phyloP scores from a whole-genome alignment of 495 filamentous ascomycete species.

The Podospora didyma region DNA sequence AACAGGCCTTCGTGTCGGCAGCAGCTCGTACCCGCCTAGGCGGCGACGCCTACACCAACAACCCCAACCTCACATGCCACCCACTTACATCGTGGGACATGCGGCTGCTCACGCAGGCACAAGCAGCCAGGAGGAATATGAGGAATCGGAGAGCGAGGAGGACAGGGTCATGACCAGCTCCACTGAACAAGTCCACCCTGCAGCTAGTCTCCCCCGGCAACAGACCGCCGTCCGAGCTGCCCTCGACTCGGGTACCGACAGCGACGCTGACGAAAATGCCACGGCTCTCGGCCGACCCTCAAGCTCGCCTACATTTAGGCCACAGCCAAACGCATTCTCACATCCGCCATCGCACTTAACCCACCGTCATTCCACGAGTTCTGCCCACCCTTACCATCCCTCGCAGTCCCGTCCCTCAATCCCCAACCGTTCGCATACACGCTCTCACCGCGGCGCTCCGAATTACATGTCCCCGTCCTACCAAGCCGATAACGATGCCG shows the following conservation, averaged over 20 bases:
- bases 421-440: constrained; percentile 33
- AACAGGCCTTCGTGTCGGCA: constrained; percentile 73
- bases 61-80: constrained; percentile 20
- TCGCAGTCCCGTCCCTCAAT: constrained; percentile 38
- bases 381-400: constrained; percentile 38
- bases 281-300: constrained; percentile 67
- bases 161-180: constrained; percentile 82
- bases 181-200: constrained; percentile 62
- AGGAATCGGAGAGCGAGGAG: constrained; percentile 50
- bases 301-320: constrained; percentile 62
- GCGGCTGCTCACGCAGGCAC: constrained; percentile 48
- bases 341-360: constrained; percentile 66
- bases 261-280: constrained; percentile 67
- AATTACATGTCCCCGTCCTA: constrained; percentile 71
- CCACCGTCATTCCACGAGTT: constrained; percentile 44
- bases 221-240: constrained; percentile 12
- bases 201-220: constrained; percentile 16
- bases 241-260: constrained; percentile 22
- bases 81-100: constrained; percentile 30
- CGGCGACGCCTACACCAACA: constrained; percentile 54
- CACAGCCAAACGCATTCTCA: constrained; percentile 86
- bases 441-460: constrained; percentile 45
- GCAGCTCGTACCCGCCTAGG: constrained; percentile 44
- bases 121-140: constrained; percentile 89
- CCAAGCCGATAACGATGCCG: constrained; percentile 86